phyloP scores from a whole-genome alignment of 148 eudicot genomes.

The Dysphania ambrosioides region DNA sequence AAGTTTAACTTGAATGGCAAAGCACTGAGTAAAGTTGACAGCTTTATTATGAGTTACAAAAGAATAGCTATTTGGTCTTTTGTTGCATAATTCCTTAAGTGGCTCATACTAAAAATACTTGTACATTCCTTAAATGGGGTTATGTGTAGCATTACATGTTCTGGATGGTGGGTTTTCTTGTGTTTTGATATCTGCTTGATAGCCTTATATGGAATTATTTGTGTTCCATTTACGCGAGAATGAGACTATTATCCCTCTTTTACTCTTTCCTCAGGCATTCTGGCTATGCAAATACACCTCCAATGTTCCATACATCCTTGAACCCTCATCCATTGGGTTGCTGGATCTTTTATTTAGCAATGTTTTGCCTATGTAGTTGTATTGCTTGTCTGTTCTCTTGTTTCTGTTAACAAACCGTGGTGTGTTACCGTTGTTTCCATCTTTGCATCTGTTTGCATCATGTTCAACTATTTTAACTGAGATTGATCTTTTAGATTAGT shows the following conservation, averaged over 20 bases:
- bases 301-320: background rate
- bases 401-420: background rate
- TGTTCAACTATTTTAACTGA: background rate
- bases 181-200: no score
- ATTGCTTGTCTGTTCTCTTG: background rate
- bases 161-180: no score
- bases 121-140: no score
- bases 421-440: background rate
- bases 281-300: no score
- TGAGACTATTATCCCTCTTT: no score
- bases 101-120: background rate
- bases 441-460: background rate
- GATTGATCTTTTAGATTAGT: slow-evolving; percentile 65
- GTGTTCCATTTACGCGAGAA: no score
- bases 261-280: no score
- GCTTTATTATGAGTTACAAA: background rate
- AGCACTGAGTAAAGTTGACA: no score
- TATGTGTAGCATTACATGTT: no score
- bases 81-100: background rate
- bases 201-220: no score
- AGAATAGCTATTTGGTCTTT: background rate
- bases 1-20: background rate
- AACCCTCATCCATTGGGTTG: background rate
- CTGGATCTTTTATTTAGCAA: background rate
- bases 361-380: background rate